Evolutionary conservation across 805 yeast genomes (phyloP), one percentile per base, ranked within the genome.

Genomic region (Candida namnaoensis): DNA sequence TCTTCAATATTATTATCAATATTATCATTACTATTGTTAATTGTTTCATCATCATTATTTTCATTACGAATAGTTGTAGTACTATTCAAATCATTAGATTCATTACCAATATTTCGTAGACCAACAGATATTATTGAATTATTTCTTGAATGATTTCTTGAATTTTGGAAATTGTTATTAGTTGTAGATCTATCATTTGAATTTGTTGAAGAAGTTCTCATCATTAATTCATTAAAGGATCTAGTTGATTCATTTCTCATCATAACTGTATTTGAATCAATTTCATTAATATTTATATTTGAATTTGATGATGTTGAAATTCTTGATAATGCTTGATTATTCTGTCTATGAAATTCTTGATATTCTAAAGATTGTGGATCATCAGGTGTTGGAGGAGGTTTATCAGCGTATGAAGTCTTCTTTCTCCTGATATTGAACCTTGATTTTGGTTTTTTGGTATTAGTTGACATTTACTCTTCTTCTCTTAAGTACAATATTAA

Each of bases 361-460:
- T 48, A 56, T 24, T 56, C 57, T 2, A 50, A 42, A 12, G 53
- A 55, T 1, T 48, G 46, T 1, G 60, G 61, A n/a, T n/a, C n/a
- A 9, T 44, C 44, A 0, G 59, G 61, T 7, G 66, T 60, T 7
- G 68, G 69, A 3, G 71, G 71, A 7, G 70, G 71, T 34, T 56
- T 58, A 38, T 63, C 66, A 3, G 71, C 71, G 38, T 66, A 66
- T 41, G 54, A 35, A 3, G 11, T 19, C 19, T 40, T 64, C 34
- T n/a, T n/a, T n/a, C n/a, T n/a, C n/a, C n/a, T n/a, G n/a, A n/a
- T n/a, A n/a, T n/a, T n/a, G n/a, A n/a, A n/a, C n/a, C n/a, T n/a
- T n/a, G n/a, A n/a, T n/a, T n/a, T n/a, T n/a, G n/a, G n/a, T n/a
- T n/a, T n/a, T n/a, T n/a, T n/a, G n/a, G n/a, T n/a, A n/a, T n/a